phyloP scores from a whole-genome alignment of 305 asterid genomes.

The Petunia hybrid region DNA sequence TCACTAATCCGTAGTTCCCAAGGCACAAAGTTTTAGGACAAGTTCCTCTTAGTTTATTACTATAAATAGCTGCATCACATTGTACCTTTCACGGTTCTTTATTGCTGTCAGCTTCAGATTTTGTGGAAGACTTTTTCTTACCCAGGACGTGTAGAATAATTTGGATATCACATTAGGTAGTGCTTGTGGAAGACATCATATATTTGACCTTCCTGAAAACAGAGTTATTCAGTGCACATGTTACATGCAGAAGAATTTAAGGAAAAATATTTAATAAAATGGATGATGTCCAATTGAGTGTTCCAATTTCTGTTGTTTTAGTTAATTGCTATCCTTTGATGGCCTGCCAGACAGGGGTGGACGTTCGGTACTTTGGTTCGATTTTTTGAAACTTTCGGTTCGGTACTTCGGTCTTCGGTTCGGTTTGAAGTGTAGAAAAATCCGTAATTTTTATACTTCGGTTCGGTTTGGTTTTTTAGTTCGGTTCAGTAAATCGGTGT shows the following conservation, averaged over 20 bases:
- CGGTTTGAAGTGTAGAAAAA: too few species aligned
- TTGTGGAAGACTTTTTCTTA: neutral
- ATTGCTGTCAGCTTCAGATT: neutral
- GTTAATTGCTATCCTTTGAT: neutral
- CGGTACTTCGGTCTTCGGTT: too few species aligned
- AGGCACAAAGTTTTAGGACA: neutral
- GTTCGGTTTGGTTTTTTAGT: too few species aligned
- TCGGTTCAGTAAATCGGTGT: too few species aligned
- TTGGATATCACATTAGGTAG: neutral
- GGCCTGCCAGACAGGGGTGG: neutral
- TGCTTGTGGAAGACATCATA: neutral
- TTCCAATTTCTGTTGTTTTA: neutral
- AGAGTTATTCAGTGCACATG: neutral
- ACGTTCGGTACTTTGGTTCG: too few species aligned
- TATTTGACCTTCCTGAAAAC: too few species aligned
- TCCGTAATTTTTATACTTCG: too few species aligned
- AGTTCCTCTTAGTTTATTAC: neutral
- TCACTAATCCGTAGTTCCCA: neutral
- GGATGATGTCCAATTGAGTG: neutral
- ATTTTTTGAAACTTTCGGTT: too few species aligned
- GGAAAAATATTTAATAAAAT: neutral
- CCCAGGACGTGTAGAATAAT: neutral
- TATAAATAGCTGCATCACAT: neutral
- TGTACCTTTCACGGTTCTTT: neutral
- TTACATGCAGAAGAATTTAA: neutral